Evolutionary conservation across 2,329 filamentous ascomycete species (phyloP).

Genomic region (Sordariomycetes sp.): DNA sequence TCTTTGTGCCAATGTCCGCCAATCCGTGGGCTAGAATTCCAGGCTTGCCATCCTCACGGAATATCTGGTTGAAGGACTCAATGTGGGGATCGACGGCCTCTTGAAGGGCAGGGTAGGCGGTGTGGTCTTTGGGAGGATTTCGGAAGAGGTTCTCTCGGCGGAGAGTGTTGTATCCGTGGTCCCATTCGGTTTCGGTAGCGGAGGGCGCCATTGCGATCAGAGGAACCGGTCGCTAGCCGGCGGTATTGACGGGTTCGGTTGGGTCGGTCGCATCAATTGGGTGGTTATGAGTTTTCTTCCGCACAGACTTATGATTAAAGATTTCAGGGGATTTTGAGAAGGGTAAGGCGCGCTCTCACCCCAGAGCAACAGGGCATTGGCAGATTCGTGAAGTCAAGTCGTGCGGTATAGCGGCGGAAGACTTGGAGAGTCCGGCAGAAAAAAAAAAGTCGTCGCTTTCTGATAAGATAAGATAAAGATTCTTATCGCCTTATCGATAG

Average conservation of each 20-base stretch:
- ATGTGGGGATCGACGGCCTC: slow-evolving; percentile 86
- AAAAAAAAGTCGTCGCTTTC: slow-evolving; percentile 3
- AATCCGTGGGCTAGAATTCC: slow-evolving; percentile 62
- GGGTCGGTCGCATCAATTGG: not conserved
- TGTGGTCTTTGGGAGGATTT: slow-evolving; percentile 78
- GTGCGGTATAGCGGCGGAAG: too few relatives aligned
- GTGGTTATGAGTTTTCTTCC: not conserved
- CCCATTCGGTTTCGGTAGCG: slow-evolving; percentile 61
- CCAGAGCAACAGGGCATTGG: too few relatives aligned
- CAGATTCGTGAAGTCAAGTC: too few relatives aligned
- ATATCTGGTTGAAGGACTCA: slow-evolving; percentile 89
- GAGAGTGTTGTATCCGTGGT: slow-evolving; percentile 76
- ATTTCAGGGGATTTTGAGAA: too few relatives aligned
- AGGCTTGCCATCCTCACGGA: slow-evolving; percentile 55
- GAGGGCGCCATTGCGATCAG: slow-evolving; percentile 40
- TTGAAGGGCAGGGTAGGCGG: slow-evolving; percentile 80
- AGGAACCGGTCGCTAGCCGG: not conserved
- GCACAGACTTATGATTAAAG: too few relatives aligned
- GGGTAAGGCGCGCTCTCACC: too few relatives aligned
- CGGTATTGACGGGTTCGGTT: not conserved
- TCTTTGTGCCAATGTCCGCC: slow-evolving; percentile 83
- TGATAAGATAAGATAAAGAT: slow-evolving; percentile 5
- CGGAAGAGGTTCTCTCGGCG: slow-evolving; percentile 82
- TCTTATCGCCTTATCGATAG: slow-evolving; percentile 3
- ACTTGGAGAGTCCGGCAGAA: not conserved